Evolutionary conservation across 306 rosid species (phyloP).

Genomic region (Hippophae gyantsensis): DNA sequence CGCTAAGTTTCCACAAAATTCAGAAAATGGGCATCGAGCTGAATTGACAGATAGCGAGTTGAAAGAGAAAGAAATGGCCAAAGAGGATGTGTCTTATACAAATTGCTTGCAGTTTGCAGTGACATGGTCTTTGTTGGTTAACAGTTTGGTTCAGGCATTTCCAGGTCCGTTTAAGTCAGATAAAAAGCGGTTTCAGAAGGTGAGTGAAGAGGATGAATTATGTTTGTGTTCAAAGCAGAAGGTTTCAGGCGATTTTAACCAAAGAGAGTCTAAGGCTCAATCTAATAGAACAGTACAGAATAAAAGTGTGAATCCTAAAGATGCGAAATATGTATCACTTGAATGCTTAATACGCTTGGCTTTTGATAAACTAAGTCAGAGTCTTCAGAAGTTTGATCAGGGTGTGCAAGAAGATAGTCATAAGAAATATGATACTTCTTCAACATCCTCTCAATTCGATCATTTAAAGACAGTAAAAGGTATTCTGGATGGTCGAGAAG

Average conservation of each 20-base stretch:
- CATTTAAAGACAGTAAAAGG: slow-evolving; percentile 44
- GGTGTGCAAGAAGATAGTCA: slow-evolving; percentile 28
- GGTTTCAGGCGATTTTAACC: slow-evolving; percentile 47
- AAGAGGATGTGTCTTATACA: slow-evolving; percentile 55
- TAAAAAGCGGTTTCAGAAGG: slow-evolving; percentile 58
- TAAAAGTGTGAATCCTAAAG: slow-evolving; percentile 31
- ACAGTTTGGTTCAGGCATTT: slow-evolving; percentile 64
- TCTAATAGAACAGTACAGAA: slow-evolving; percentile 18
- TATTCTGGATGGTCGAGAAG: slow-evolving; percentile 59
- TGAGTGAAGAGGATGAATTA: slow-evolving; percentile 38
- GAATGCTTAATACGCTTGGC: slow-evolving; percentile 71
- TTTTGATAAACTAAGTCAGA: slow-evolving; percentile 57
- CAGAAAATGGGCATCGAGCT: slow-evolving; percentile 33
- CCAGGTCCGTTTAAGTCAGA: slow-evolving; percentile 69
- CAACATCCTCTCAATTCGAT: slow-evolving; percentile 31
- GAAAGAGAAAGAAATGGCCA: slow-evolving; percentile 31
- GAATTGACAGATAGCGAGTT: slow-evolving; percentile 20
- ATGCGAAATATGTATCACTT: slow-evolving; percentile 46
- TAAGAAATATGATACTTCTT: slow-evolving; percentile 24
- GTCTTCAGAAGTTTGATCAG: slow-evolving; percentile 51
- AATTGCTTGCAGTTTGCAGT: slow-evolving; percentile 80
- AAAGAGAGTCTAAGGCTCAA: slow-evolving; percentile 36
- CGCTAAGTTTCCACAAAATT: slow-evolving; percentile 55
- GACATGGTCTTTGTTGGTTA: slow-evolving; percentile 67
- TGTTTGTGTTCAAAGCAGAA: slow-evolving; percentile 41